Evolutionary conservation across 2,329 filamentous ascomycete species (phyloP).

Genomic region (Trichoderma arundinaceum): DNA sequence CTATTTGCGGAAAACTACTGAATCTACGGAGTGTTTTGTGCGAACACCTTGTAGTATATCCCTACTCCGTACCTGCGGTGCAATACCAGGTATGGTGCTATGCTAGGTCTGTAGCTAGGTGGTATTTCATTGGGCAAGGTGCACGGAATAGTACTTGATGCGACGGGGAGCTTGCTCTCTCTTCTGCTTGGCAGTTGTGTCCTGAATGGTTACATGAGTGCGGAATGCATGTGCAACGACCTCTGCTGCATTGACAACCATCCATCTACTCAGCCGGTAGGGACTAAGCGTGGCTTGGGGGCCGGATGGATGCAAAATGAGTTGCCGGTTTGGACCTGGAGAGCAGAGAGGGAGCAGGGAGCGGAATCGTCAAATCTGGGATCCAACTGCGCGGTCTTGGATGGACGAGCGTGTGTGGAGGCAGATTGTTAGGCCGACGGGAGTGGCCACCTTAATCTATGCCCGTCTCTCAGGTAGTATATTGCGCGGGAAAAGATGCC

Average conservation of each 20-base stretch:
- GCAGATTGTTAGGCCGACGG: no score
- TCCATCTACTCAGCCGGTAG: not conserved
- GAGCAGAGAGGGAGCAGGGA: not conserved
- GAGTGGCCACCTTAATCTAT: not conserved
- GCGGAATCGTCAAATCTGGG: not conserved
- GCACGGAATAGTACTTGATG: not conserved
- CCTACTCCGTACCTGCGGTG: not conserved
- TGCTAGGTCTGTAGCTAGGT: not conserved
- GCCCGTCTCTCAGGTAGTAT: not conserved
- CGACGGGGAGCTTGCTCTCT: not conserved
- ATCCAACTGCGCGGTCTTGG: no score
- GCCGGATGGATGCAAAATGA: no score
- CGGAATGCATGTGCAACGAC: not conserved
- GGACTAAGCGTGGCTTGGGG: not conserved
- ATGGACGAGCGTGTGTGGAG: no score
- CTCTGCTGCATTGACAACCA: not conserved
- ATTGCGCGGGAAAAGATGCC: not conserved
- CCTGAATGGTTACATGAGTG: constrained; percentile 1
- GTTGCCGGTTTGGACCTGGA: not conserved
- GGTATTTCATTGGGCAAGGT: not conserved
- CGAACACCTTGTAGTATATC: not conserved
- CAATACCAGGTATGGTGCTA: not conserved
- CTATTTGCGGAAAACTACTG: not conserved
- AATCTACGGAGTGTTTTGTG: no score
- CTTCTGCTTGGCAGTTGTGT: not conserved